These are phyloP conservation scores for Leccinellum albellum DNA, from an alignment of 768 basidiomycete genomes.

Conservation along the genomic window DNA sequence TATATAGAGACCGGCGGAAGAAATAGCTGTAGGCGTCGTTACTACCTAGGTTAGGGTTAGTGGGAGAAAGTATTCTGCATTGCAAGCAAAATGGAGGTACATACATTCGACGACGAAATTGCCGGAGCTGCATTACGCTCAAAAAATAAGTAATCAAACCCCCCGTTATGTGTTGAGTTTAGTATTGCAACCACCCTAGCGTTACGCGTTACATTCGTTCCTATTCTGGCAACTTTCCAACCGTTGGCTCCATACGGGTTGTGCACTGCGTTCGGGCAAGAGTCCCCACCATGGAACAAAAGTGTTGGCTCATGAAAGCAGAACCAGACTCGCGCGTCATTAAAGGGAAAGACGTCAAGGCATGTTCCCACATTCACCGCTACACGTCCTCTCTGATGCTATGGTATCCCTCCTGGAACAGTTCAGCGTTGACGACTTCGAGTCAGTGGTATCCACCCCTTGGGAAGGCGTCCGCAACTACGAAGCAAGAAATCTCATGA, in stretches of 20 bases:
- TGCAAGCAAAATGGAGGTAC: no score
- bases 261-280: not conserved
- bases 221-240: no score
- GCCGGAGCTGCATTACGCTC: no score
- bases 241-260: no score
- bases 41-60: no score
- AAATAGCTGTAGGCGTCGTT: no score
- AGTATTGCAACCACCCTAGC: not conserved
- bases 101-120: no score
- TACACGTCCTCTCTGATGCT: not conserved
- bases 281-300: conserved; percentile 9
- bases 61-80: no score
- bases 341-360: conserved; percentile 87
- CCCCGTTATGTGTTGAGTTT: not conserved
- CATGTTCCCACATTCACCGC: conserved; percentile 15
- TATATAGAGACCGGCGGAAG: not conserved
- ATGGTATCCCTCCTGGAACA: conserved; percentile 25
- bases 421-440: conserved; percentile 89
- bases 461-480: conserved; percentile 90
- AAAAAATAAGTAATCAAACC: no score
- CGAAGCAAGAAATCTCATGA: conserved; percentile 81
- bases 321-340: conserved; percentile 82
- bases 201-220: no score
- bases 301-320: conserved; percentile 76
- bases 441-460: conserved; percentile 59